Percentiles rank a stretch among this genome's conserved stretches.
Conservation (phyloP, 306 rosid genomes). For the Vicia sativa region DNA sequence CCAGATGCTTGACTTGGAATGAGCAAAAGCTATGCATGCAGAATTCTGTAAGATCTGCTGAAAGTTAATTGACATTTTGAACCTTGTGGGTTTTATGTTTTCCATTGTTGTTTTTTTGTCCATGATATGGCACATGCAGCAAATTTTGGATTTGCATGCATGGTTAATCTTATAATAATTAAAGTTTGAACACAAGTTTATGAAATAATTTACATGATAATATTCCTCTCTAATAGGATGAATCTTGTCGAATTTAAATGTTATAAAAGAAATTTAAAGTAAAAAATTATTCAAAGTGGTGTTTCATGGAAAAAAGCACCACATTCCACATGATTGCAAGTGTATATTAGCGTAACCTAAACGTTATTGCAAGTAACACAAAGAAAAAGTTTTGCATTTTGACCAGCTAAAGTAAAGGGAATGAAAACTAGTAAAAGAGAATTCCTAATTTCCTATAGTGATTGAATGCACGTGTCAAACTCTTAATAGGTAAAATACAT, state of each 20-base stretch:
- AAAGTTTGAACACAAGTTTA: constrained; percentile 25
- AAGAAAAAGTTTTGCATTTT: constrained; percentile 25
- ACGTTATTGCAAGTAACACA: constrained; percentile 36
- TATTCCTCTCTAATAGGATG: background rate
- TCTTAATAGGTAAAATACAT: too few relatives aligned
- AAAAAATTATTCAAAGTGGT: background rate
- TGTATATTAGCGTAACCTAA: constrained; percentile 30
- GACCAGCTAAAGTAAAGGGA: constrained; percentile 27
- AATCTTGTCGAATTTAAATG: background rate
- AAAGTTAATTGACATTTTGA: constrained; percentile 30
- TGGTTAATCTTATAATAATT: constrained; percentile 42
- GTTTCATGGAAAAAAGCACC: background rate
- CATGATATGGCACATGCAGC: constrained; percentile 33
- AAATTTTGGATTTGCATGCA: constrained; percentile 28
- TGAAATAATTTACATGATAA: constrained; percentile 2
- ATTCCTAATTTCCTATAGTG: too few relatives aligned
- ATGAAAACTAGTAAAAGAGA: constrained; percentile 37
- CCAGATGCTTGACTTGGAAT: constrained; percentile 41
- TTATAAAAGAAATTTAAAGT: background rate
- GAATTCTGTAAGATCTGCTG: constrained; percentile 22
- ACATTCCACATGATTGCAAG: constrained; percentile 29
- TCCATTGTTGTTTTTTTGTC: constrained; percentile 18
- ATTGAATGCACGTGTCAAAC: too few relatives aligned
- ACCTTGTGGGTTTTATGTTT: constrained; percentile 27
- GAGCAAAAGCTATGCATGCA: constrained; percentile 15